Conservation (phyloP, 495 filamentous ascomycete genomes). For the Hypoxylon rickii region DNA sequence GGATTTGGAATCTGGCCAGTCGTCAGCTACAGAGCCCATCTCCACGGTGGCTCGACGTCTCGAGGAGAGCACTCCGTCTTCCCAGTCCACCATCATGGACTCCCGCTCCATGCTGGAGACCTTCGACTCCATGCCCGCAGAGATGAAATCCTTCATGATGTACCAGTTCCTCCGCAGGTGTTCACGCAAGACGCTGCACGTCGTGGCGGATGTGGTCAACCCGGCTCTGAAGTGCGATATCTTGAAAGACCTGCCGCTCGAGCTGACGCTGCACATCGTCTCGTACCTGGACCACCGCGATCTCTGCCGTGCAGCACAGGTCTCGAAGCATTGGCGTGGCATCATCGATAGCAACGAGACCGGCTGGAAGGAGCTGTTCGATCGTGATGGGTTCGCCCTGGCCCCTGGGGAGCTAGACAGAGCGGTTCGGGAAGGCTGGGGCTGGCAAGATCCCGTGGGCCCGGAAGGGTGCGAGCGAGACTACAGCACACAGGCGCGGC, state of each 20-base stretch:
- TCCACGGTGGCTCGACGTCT: conserved; percentile 24
- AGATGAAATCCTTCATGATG: conserved; percentile 92
- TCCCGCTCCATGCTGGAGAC: conserved; percentile 83
- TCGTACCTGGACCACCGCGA: conserved; percentile 85
- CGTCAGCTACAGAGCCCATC: conserved; percentile 18
- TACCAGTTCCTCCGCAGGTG: conserved; percentile 91
- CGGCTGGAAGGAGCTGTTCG: conserved; percentile 92
- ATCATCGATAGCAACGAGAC: conserved; percentile 91
- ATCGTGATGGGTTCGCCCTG: conserved; percentile 76
- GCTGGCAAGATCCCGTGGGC: conserved; percentile 90
- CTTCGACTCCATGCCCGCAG: conserved; percentile 86
- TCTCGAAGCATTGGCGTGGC: conserved; percentile 91
- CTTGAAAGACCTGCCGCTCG: conserved; percentile 76
- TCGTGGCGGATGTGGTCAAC: conserved; percentile 91
- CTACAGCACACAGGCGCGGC: conserved; percentile 59
- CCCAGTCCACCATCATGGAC: conserved; percentile 60
- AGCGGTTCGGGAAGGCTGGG: conserved; percentile 94
- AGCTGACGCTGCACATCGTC: conserved; percentile 85
- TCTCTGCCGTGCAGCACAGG: conserved; percentile 89
- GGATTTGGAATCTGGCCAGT: conserved; percentile 27
- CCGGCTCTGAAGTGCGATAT: conserved; percentile 97
- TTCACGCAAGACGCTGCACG: conserved; percentile 84
- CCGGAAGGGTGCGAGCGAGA: conserved; percentile 79
- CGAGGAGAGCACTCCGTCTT: conserved; percentile 16
- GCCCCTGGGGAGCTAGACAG: conserved; percentile 82